Evolutionary conservation across 78 protist genomes (phyloP), one percentile per base, ranked within the genome.

Genomic region (Cavenderia fasciculata): DNA sequence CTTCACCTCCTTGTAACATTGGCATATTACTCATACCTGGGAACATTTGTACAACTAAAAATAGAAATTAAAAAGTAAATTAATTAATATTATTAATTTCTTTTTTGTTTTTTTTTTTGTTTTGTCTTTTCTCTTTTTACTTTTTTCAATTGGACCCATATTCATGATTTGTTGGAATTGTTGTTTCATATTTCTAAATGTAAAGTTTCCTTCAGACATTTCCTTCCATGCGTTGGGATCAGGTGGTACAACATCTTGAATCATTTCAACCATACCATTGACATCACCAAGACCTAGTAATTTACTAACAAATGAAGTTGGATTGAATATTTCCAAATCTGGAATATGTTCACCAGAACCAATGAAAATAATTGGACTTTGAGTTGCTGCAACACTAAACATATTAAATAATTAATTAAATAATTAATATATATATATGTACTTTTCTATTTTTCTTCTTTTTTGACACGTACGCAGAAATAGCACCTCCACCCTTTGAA

Each of bases 401-500:
- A 59, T 25, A 41, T 65, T 10, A 34, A 34, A 36, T 16, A 21
- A 72, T 57, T 23, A 25, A 27, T 29, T 2, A n/a, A 54, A 47
- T 43, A 54, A 49, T 57, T 34, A 33, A 61, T 14, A 14, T 8
- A 12, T 34, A 61, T 61, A 34, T 61, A 46, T 14, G 12, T 46
- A 46, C 23, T 46, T 14, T 46, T 46, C 8, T 46, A 46, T 46
- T 46, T 14, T 14, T 46, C 8, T 46, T 46, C 12, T 46, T 8
- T 46, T 8, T 14, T 46, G 8, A 12, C 0, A 87, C 88, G 12
- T 38, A 78, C 29, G 98, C 99, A 31, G 94, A 74, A 16, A 97
- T 86, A 4, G 99, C 98, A 41, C 99, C 99, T 31, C 99, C 99
- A 23, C 99, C 99, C 92, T 97, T 98, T 41, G 99, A 98, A 82